These are phyloP conservation scores for Geosmithia flava DNA, from an alignment of 2,329 filamentous ascomycete species.

Conservation along the genomic window DNA sequence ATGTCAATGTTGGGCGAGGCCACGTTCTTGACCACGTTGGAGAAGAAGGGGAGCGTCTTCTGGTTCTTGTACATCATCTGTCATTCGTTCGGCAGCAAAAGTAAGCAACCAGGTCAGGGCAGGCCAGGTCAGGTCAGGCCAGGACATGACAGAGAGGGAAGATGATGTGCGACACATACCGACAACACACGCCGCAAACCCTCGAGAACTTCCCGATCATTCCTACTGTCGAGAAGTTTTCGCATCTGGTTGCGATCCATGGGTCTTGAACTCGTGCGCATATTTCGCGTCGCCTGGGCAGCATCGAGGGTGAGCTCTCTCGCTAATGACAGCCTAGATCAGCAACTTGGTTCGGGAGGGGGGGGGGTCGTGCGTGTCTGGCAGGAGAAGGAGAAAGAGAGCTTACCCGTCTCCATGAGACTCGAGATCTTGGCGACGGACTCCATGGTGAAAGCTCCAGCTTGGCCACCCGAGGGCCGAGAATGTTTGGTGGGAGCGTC, in stretches of 20 bases:
- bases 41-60: constrained; percentile 85
- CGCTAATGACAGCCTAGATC: constrained; percentile 38
- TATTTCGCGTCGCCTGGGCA: constrained; percentile 70
- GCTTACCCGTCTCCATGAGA: constrained; percentile 83
- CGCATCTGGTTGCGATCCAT: constrained; percentile 78
- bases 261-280: constrained; percentile 43
- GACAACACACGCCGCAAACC: constrained; percentile 80
- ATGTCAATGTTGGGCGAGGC: constrained; percentile 89
- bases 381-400: neutral
- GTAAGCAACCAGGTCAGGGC: no score
- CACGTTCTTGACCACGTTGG: constrained; percentile 96
- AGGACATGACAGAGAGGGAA: neutral
- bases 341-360: constrained; percentile 3
- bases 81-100: neutral
- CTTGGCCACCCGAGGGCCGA: neutral
- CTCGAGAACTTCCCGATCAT: constrained; percentile 86
- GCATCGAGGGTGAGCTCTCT: constrained; percentile 96
- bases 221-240: constrained; percentile 86
- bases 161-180: constrained; percentile 34
- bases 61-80: constrained; percentile 94
- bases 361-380: constrained; percentile 2
- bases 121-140: no score
- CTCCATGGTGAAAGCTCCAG: constrained; percentile 54
- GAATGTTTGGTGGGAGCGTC: neutral
- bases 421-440: constrained; percentile 89